phyloP scores from a whole-genome alignment of 1,139 yeast genomes.

The Candida buenavistaensis region DNA sequence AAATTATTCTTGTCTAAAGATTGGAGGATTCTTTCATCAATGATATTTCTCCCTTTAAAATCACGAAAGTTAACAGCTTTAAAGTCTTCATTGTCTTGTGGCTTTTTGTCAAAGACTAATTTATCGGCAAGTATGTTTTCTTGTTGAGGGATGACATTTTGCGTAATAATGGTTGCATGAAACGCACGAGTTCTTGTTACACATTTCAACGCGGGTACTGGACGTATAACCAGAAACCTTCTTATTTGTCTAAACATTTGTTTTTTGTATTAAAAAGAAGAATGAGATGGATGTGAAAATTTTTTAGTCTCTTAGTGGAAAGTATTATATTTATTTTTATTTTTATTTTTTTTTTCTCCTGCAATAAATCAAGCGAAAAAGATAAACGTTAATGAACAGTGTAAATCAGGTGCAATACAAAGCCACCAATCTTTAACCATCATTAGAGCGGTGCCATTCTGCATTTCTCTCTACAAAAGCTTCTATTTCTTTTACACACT shows the following conservation, averaged over 20 bases:
- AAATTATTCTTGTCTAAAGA: slow-evolving; percentile 47
- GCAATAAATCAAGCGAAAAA: too few species aligned
- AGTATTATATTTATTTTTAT: not conserved
- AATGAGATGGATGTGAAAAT: not conserved
- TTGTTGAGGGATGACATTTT: not conserved
- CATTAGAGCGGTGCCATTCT: too few species aligned
- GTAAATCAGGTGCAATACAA: too few species aligned
- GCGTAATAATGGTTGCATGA: not conserved
- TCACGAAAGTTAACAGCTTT: slow-evolving; percentile 8
- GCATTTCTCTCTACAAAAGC: slow-evolving; percentile 24
- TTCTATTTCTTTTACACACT: slow-evolving; percentile 34
- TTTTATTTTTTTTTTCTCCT: not conserved
- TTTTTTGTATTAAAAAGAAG: too few species aligned
- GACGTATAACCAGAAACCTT: not conserved
- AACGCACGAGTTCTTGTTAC: slow-evolving; percentile 1
- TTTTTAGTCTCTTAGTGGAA: not conserved
- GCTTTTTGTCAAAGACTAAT: too few species aligned
- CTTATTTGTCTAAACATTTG: slow-evolving; percentile 2
- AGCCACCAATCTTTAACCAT: too few species aligned
- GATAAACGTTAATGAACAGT: too few species aligned
- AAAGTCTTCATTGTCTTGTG: too few species aligned
- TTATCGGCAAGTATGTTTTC: too few species aligned
- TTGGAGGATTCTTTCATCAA: slow-evolving; percentile 17
- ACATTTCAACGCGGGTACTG: not conserved
- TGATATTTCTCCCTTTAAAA: slow-evolving; percentile 15